These are phyloP conservation scores for Myrica gale DNA, from an alignment of 306 rosid genomes.

Conservation along the genomic window DNA sequence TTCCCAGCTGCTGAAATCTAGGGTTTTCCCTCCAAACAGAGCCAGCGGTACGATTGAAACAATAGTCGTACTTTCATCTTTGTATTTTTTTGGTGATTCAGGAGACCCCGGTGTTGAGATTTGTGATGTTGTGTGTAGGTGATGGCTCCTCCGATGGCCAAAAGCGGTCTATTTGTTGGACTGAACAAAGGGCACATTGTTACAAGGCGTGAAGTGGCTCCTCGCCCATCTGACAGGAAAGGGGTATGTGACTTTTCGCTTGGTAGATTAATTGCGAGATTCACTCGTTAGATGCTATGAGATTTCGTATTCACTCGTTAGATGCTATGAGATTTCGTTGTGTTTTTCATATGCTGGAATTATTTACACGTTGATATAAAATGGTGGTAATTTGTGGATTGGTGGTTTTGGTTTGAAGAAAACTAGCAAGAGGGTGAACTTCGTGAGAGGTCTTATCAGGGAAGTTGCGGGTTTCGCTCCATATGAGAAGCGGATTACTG, in stretches of 20 bases:
- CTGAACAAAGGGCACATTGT: constrained; percentile 76
- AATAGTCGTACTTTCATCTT: too few relatives aligned
- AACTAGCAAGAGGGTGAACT: constrained; percentile 76
- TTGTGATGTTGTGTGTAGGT: constrained; percentile 28
- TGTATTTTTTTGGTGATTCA: too few relatives aligned
- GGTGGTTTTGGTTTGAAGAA: constrained; percentile 35
- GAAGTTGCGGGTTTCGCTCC: constrained; percentile 95
- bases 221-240: too few relatives aligned
- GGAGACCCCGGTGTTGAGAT: background rate
- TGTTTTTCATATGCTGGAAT: background rate
- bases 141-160: constrained; percentile 87
- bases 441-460: constrained; percentile 66
- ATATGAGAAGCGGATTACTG: constrained; percentile 85
- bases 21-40: too few relatives aligned
- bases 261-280: constrained; percentile 19
- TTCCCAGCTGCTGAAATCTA: too few relatives aligned
- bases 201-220: constrained; percentile 68
- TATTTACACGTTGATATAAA: background rate
- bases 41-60: too few relatives aligned
- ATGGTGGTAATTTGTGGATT: background rate
- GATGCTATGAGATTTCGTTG: constrained; percentile 79
- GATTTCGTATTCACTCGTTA: constrained; percentile 61
- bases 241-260: too few relatives aligned
- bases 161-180: constrained; percentile 76
- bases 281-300: constrained; percentile 66